Evolutionary conservation across 2,329 filamentous ascomycete species (phyloP), one percentile per base, ranked within the genome.

Genomic region (Cladosporium sp.): DNA sequence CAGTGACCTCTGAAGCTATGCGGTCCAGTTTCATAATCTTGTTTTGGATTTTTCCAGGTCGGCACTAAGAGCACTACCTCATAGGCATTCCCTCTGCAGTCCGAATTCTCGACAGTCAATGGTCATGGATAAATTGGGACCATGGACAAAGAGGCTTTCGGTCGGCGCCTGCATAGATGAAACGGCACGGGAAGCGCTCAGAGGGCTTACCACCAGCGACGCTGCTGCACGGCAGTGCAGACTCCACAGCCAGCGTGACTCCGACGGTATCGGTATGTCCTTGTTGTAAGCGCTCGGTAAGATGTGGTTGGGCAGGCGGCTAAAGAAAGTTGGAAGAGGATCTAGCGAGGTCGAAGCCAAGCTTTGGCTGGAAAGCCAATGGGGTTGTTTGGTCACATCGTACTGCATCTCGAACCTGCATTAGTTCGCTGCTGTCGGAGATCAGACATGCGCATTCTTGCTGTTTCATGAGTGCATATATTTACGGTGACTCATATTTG

Each of bases 401-500:
- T 8, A 30, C 33, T 39, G 35, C 43, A 47, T 29, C 9, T 38
- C 11, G 20, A 25, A 30, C 43, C 45, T 48, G 45, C 45, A 48
- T 48, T 27, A 48, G 38, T 19, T 25, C 20, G 38, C 13, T 40
- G 38, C 13, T 12, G 38, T 22, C 19, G 36, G 7, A 22, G 45
- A 48, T 48, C 45, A 48, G 40, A 48, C 45, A 33, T 32, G 18
- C 15, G 3, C 27, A 25, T 16, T 20, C 20, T 12, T 32, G 3
- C 35, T 40, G 45, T 48, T 48, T 48, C 45, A 48, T 35, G 39
- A 33, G 36, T 33, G 39, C 45, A 48, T 48, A 33, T 29, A 47
- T 16, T 11, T 22, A 30, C 38, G 35, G 45, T 48, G 45, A 48
- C 45, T 48, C 45, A 48, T 35, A 22, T 30, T 20, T 20, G 13